Base-by-base conservation (phyloP, 2,329 filamentous ascomycete genomes). In the Diaporthe ilicicola region DNA sequence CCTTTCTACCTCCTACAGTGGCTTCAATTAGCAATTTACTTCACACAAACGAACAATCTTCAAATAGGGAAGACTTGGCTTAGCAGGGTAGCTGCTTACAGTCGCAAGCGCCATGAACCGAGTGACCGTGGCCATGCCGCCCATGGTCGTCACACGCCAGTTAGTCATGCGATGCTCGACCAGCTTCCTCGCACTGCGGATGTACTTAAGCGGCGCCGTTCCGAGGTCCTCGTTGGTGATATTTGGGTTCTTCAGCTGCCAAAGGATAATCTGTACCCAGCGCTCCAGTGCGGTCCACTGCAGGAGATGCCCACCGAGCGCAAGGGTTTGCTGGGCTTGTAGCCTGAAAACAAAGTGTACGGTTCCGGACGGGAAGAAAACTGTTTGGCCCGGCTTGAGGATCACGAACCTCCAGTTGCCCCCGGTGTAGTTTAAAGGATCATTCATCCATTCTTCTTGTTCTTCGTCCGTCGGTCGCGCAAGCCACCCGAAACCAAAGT, bases 301-400 rank as follows among this genome's bases (percentile, higher is more conserved):
- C 62, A 81, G 73, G 9, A 80, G 71, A 67, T 81, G 78, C 9
- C 79, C 79, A 48, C 79, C 77, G 22, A 80, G 75, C 15, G 79
- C 79, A 10, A 81, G 73, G 22, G 79, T 81, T 67, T 78, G 75
- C 55, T 71, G 67, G 17, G 59, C 55, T 32, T 75, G 74, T 55
- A 75, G 65, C 51, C 79, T 76, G 64, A 81, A 81, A 2, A 81
- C 79, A 65, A 78, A 78, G 72, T 81, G 79, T 54, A 81, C 77
- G 8, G 77, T 81, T 65, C 79, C 79, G 22, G 78, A 77, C 46
- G 74, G 70, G 69, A 81, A 81, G 66, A 78, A 81, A 13, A 81
- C 75, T 2, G 79, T 78, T 75, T 81, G 77, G 10, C 78, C 80
- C 1, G 78, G 78, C 64, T 76, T 75, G 19, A 81, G 76, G 9